Conservation (phyloP, 2,329 filamentous ascomycete species). For the Ramularia collo-cygni region DNA sequence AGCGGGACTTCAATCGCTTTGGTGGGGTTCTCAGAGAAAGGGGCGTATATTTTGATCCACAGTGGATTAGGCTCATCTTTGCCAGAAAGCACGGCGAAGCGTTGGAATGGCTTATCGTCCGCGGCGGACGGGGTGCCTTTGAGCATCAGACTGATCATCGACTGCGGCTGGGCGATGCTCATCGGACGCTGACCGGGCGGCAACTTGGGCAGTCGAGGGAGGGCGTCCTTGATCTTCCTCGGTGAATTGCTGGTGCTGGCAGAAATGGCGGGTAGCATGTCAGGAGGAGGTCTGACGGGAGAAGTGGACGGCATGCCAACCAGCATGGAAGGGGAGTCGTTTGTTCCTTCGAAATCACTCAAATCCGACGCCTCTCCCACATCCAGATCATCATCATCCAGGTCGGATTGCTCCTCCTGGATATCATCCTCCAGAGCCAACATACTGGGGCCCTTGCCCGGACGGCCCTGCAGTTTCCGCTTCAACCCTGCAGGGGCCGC, state of each 20-base stretch:
- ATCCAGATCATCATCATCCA: constrained; percentile 33
- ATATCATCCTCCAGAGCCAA: constrained; percentile 19
- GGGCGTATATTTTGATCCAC: constrained; percentile 68
- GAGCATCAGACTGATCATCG: constrained; percentile 49
- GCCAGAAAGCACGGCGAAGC: constrained; percentile 68
- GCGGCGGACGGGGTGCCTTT: constrained; percentile 50
- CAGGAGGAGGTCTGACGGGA: constrained; percentile 37
- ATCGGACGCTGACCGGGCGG: constrained; percentile 63
- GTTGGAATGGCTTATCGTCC: constrained; percentile 61
- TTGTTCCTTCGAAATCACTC: constrained; percentile 51
- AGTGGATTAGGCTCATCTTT: constrained; percentile 72
- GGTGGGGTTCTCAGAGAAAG: constrained; percentile 58
- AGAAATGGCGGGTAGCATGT: constrained; percentile 37
- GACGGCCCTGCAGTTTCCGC: constrained; percentile 50
- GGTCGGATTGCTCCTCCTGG: constrained; percentile 37
- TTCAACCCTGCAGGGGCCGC: constrained; percentile 55
- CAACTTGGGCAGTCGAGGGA: constrained; percentile 55
- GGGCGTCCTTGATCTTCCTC: constrained; percentile 53
- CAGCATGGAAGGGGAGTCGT: constrained; percentile 65
- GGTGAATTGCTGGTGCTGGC: constrained; percentile 48
- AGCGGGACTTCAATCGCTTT: constrained; percentile 67
- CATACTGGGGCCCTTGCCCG: constrained; percentile 42
- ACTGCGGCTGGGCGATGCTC: constrained; percentile 65
- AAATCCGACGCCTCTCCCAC: constrained; percentile 34
- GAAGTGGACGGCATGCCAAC: constrained; percentile 51